These are phyloP conservation scores for Clohesyomyces aquaticus DNA, from an alignment of 495 filamentous ascomycete genomes.

Conservation along the genomic window DNA sequence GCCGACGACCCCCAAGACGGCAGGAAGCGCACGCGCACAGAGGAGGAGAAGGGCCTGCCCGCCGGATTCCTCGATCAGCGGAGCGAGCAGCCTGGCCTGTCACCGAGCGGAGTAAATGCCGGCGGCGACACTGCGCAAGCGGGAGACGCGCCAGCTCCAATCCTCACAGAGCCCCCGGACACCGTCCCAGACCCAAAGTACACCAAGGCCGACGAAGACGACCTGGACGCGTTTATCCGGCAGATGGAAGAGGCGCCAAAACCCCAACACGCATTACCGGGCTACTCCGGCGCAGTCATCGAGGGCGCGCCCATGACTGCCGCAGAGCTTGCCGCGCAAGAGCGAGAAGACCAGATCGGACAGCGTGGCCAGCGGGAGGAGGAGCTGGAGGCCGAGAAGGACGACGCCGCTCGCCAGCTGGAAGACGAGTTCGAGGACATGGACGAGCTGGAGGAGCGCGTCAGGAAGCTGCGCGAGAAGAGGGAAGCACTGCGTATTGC, in stretches of 20 bases:
- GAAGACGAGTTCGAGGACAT: slow-evolving; percentile 94
- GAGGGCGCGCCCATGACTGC: slow-evolving; percentile 70
- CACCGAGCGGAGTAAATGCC: neutral
- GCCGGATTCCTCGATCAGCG: slow-evolving; percentile 34
- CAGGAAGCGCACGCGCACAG: slow-evolving; percentile 42
- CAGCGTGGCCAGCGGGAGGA: slow-evolving; percentile 61
- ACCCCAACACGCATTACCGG: slow-evolving; percentile 37
- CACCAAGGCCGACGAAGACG: slow-evolving; percentile 21
- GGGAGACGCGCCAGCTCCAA: neutral
- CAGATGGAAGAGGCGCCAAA: slow-evolving; percentile 68
- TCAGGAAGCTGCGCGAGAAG: slow-evolving; percentile 73
- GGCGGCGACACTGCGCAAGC: slow-evolving; percentile 4
- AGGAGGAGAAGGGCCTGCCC: slow-evolving; percentile 22
- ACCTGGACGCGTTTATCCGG: slow-evolving; percentile 22
- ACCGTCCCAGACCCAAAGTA: neutral
- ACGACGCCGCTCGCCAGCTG: slow-evolving; percentile 78
- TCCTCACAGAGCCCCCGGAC: neutral
- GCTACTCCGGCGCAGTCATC: slow-evolving; percentile 59
- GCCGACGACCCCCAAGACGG: slow-evolving; percentile 55
- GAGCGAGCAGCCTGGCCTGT: neutral
- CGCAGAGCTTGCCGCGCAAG: slow-evolving; percentile 71
- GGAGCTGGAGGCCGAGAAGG: slow-evolving; percentile 77
- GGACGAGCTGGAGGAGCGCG: slow-evolving; percentile 83
- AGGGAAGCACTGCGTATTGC: slow-evolving; percentile 63
- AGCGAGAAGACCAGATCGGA: slow-evolving; percentile 58